phyloP scores from a whole-genome alignment of 208 protist genomes.

The Acanthamoeba quina region DNA sequence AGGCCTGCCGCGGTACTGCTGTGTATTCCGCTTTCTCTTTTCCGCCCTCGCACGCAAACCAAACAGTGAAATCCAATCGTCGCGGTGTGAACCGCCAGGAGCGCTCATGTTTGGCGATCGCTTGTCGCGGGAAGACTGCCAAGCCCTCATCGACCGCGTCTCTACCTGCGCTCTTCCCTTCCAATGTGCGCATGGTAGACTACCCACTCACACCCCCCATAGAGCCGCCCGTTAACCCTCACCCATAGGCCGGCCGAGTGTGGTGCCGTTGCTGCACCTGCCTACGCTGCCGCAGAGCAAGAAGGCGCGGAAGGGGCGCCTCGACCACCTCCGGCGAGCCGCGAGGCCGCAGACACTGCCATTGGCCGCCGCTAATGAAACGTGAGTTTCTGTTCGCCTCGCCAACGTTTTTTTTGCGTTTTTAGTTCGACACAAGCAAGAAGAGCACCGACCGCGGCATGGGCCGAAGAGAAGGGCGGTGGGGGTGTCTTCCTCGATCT shows the following conservation, averaged over 20 bases:
- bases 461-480: background rate
- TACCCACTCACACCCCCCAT: background rate
- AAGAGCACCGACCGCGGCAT: background rate
- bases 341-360: too few relatives aligned
- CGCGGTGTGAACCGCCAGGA: background rate
- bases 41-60: background rate
- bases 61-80: background rate
- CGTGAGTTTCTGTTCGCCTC: too few relatives aligned
- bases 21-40: background rate
- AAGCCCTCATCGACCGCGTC: background rate
- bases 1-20: slow-evolving; percentile 37
- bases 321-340: too few relatives aligned
- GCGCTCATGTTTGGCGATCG: slow-evolving; percentile 60
- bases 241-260: background rate
- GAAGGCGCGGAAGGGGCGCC: too few relatives aligned
- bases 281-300: too few relatives aligned
- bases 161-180: slow-evolving; percentile 36
- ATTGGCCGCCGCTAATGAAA: too few relatives aligned
- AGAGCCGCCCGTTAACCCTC: background rate
- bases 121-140: background rate
- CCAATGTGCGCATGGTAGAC: slow-evolving; percentile 42
- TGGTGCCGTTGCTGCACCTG: background rate
- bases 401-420: too few relatives aligned
- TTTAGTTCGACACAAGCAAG: too few relatives aligned
- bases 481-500: background rate